phyloP scores from a whole-genome alignment of 306 rosid species.

The Lablab purpureus region DNA sequence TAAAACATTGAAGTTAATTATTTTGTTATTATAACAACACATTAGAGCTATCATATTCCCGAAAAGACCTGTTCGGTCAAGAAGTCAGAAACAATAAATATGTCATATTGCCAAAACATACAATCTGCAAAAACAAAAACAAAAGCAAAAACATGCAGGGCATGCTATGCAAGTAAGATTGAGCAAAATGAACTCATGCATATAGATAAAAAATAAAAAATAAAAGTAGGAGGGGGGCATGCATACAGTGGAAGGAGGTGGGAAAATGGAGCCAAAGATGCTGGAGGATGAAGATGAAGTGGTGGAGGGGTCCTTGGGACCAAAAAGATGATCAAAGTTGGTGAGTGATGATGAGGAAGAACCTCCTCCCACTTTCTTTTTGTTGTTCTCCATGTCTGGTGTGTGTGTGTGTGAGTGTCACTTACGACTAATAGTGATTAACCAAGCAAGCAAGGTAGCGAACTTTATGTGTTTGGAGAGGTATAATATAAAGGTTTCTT shows the following conservation, averaged over 20 bases:
- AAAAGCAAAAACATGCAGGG: slow-evolving; percentile 6
- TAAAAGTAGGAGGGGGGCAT: not conserved
- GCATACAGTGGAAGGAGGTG: slow-evolving; percentile 73
- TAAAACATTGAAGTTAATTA: not conserved
- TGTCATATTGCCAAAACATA: not conserved
- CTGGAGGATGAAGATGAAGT: slow-evolving; percentile 65
- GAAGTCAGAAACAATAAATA: slow-evolving; percentile 9
- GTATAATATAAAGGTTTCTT: slow-evolving; percentile 27
- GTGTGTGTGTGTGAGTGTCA: slow-evolving; percentile 1
- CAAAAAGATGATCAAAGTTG: slow-evolving; percentile 84
- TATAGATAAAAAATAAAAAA: not conserved
- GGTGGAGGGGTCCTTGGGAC: slow-evolving; percentile 68
- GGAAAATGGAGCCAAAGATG: slow-evolving; percentile 77
- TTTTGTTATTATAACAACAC: not conserved
- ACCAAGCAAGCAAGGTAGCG: not conserved
- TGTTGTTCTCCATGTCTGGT: slow-evolving; percentile 64
- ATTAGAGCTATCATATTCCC: slow-evolving; percentile 19
- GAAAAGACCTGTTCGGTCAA: slow-evolving; percentile 26
- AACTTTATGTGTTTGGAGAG: not conserved
- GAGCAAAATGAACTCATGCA: slow-evolving; percentile 1
- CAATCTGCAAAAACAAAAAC: not conserved
- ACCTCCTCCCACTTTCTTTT: slow-evolving; percentile 57
- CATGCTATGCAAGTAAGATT: not conserved
- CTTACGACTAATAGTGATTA: not conserved
- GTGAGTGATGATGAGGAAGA: slow-evolving; percentile 54